Evolutionary conservation across 805 yeast genomes (phyloP).

Genomic region (Cyberlindnera petersonii): DNA sequence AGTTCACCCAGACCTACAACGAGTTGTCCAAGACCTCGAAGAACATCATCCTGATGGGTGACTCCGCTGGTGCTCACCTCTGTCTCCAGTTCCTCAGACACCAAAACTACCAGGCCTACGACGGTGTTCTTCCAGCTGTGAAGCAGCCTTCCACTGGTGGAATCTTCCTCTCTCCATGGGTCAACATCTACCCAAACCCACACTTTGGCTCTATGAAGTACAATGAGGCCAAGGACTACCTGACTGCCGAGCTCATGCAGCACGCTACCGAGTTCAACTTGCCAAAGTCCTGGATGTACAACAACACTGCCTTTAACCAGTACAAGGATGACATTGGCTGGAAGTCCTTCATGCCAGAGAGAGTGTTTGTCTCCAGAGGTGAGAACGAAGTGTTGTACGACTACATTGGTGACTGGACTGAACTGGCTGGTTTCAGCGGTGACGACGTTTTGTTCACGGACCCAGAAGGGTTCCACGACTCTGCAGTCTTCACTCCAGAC

Average conservation of each 20-base stretch:
- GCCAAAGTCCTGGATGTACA: conserved; percentile 2
- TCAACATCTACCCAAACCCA: conserved; percentile 12
- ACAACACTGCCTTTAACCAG: conserved; percentile 2
- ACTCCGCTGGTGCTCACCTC: conserved; percentile 32
- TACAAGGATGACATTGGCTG: conserved; percentile 12
- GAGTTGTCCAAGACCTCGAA: conserved; percentile 15
- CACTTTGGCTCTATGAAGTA: conserved; percentile 2
- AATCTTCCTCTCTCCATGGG: conserved; percentile 19
- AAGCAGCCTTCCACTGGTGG: conserved; percentile 5
- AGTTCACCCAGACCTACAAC: conserved; percentile 21
- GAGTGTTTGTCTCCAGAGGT: conserved; percentile 9
- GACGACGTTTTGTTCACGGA: conserved; percentile 5
- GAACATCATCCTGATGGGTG: conserved; percentile 28
- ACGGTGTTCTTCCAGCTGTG: conserved; percentile 3
- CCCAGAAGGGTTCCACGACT: conserved; percentile 10
- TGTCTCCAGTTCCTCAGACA: conserved; percentile 20
- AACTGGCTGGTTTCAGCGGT: conserved; percentile 1
- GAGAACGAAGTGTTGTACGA: conserved; percentile 15
- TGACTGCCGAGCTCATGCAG: conserved; percentile 6
- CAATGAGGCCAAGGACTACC: conserved; percentile 7
- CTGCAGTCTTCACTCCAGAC: conserved; percentile 9
- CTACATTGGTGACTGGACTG: conserved; percentile 1
- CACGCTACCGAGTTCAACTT: conserved; percentile 7
- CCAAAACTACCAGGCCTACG: conserved; percentile 4
- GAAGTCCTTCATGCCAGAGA: conserved; percentile 7